Evolutionary conservation across 306 rosid species (phyloP).

Genomic region (Rosa multiflora): DNA sequence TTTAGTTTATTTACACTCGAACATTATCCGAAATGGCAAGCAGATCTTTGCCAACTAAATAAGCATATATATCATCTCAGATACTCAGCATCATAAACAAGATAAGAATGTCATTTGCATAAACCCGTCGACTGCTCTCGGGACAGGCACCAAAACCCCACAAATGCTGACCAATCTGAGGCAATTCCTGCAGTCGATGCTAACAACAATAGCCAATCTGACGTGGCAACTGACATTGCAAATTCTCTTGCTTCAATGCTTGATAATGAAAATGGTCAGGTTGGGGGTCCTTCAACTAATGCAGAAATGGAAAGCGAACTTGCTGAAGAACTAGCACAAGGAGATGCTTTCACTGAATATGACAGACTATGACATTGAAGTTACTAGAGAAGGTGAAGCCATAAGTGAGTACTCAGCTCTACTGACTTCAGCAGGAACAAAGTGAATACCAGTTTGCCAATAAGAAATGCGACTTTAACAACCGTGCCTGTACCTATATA

Average conservation of each 20-base stretch:
- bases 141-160: constrained; percentile 25
- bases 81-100: not conserved
- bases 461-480: constrained; percentile 21
- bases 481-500: not conserved
- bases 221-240: constrained; percentile 26
- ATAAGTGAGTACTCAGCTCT: constrained; percentile 68
- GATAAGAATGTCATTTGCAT: not conserved
- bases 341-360: constrained; percentile 45
- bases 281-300: constrained; percentile 40
- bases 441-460: constrained; percentile 18
- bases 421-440: constrained; percentile 42
- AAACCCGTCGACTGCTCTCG: constrained; percentile 36
- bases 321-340: constrained; percentile 39
- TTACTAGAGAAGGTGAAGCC: constrained; percentile 64
- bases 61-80: not conserved
- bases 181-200: constrained; percentile 26
- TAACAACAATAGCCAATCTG: constrained; percentile 17
- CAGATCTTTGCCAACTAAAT: not conserved
- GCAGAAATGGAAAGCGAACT: constrained; percentile 52
- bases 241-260: constrained; percentile 27
- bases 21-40: not conserved
- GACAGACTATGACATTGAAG: constrained; percentile 61
- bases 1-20: not conserved
- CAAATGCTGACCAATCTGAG: constrained; percentile 23
- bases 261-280: constrained; percentile 15